Evolutionary conservation across 305 asterid species (phyloP).

Genomic region (Coffea humblotiana): DNA sequence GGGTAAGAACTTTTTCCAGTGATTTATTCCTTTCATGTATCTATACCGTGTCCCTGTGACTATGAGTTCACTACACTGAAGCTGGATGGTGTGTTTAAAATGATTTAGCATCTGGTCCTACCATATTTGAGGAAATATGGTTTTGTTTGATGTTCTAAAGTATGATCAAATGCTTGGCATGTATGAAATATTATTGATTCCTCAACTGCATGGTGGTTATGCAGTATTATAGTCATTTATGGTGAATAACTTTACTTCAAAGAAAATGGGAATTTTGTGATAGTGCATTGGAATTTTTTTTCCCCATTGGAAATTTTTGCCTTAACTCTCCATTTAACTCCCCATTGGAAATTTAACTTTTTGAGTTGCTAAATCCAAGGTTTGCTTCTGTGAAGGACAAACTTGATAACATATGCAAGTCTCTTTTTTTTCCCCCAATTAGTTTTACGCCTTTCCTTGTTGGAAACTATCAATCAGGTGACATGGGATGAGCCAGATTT

Average conservation of each 20-base stretch:
- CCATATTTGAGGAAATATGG: neutral
- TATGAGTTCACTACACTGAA: neutral
- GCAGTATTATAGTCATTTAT: neutral
- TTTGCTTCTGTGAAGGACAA: neutral
- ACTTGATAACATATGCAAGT: neutral
- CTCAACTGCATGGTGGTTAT: neutral
- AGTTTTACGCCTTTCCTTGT: constrained; percentile 3
- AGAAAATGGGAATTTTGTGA: neutral
- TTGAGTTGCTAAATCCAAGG: neutral
- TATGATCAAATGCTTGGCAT: neutral
- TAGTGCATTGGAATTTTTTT: neutral
- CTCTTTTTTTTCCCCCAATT: neutral
- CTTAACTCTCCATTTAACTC: neutral
- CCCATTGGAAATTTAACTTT: neutral
- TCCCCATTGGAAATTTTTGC: neutral
- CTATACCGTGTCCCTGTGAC: neutral
- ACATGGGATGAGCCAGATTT: constrained; percentile 93
- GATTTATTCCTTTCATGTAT: neutral
- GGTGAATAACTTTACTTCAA: neutral
- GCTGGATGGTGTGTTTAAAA: neutral
- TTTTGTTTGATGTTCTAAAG: neutral
- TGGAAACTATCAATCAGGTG: constrained; percentile 50
- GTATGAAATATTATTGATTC: neutral
- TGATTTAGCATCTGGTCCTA: constrained; percentile 3
- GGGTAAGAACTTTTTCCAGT: neutral